phyloP scores from a whole-genome alignment of 768 basidiomycete species.

The Tulasnella sp. region DNA sequence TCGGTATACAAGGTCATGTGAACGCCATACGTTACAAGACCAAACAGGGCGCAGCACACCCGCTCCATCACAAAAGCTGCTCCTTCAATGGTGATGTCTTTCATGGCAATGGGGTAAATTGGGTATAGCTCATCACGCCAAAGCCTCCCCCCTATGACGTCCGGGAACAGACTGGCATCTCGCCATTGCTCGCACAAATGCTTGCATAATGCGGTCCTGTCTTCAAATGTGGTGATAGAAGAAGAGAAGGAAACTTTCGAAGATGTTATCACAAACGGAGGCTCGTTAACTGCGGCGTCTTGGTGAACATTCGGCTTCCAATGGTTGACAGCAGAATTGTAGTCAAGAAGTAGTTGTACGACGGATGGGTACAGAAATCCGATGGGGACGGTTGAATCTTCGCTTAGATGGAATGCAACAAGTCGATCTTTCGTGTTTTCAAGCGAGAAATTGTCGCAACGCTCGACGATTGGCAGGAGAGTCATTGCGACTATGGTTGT shows the following conservation, averaged over 20 bases:
- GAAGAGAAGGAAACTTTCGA: constrained; percentile 31
- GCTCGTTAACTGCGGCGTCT: constrained; percentile 39
- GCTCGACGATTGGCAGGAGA: constrained; percentile 41
- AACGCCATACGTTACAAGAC: constrained; percentile 85
- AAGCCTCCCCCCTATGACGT: constrained; percentile 66
- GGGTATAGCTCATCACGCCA: constrained; percentile 88
- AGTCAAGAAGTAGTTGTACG: constrained; percentile 33
- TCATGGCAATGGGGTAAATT: constrained; percentile 66
- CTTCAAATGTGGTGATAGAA: constrained; percentile 35
- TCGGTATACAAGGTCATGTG: constrained; percentile 78
- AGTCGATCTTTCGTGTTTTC: constrained; percentile 43
- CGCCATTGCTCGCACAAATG: constrained; percentile 74
- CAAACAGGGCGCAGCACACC: constrained; percentile 82
- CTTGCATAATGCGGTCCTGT: constrained; percentile 59
- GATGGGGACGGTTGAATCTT: constrained; percentile 51
- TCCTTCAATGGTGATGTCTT: constrained; percentile 47
- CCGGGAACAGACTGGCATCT: constrained; percentile 56
- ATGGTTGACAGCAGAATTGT: constrained; percentile 46
- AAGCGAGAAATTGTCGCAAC: constrained; percentile 66
- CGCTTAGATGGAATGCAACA: constrained; percentile 55
- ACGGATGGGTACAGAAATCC: constrained; percentile 42
- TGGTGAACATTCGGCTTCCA: constrained; percentile 41
- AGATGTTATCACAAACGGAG: constrained; percentile 32
- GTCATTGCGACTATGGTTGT: background rate
- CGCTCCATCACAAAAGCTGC: constrained; percentile 88